These are phyloP conservation scores for Waltergamsia citrina DNA, from an alignment of 2,329 filamentous ascomycete genomes.

Conservation along the genomic window DNA sequence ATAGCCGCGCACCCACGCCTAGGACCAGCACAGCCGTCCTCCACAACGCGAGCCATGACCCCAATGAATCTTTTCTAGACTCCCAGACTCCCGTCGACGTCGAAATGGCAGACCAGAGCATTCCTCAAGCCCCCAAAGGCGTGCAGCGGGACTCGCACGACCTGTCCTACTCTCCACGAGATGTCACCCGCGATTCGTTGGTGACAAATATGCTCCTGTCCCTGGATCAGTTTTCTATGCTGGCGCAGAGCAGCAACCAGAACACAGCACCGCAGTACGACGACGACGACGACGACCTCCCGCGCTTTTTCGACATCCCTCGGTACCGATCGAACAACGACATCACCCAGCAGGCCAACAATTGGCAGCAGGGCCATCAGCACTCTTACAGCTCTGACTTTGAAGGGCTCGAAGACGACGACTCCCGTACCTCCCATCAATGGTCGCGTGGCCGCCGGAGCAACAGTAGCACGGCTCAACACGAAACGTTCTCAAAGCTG, in stretches of 20 bases:
- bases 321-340: conserved; percentile 8
- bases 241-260: not conserved
- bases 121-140: conserved; percentile 10
- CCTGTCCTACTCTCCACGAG: conserved; percentile 66
- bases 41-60: not conserved
- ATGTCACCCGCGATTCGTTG: conserved; percentile 79
- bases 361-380: conserved; percentile 21
- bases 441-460: conserved; percentile 56
- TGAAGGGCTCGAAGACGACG: conserved; percentile 46
- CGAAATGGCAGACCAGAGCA: conserved; percentile 17
- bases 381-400: conserved; percentile 53
- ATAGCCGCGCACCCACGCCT: no score
- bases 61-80: conserved; percentile 15
- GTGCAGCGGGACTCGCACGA: conserved; percentile 65
- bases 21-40: not conserved
- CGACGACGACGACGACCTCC: conserved; percentile 13
- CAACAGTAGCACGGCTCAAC: conserved; percentile 68
- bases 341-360: conserved; percentile 18
- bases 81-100: conserved; percentile 9
- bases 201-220: conserved; percentile 94
- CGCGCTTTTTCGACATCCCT: conserved; percentile 10
- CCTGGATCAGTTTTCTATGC: conserved; percentile 66
- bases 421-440: conserved; percentile 41
- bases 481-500: conserved; percentile 47
- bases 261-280: conserved; percentile 11